These are phyloP conservation scores for Cytauxzoon felis DNA, from an alignment of 169 alveolate species.

Conservation along the genomic window DNA sequence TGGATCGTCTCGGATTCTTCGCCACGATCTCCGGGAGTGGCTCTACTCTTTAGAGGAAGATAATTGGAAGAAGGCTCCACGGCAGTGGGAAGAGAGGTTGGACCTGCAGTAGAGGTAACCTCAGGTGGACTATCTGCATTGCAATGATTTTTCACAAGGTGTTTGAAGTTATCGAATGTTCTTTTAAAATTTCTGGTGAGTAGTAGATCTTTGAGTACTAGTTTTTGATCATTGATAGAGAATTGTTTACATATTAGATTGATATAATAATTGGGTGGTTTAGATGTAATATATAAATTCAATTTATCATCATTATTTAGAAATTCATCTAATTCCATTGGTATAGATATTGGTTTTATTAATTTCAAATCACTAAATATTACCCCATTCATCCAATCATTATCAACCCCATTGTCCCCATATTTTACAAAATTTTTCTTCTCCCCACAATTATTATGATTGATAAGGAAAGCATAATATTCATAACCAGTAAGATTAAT, in stretches of 20 bases:
- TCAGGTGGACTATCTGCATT: constrained; percentile 19
- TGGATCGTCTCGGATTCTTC: too few relatives aligned
- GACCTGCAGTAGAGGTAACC: too few relatives aligned
- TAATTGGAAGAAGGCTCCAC: too few relatives aligned
- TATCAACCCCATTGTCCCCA: too few relatives aligned
- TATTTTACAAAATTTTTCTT: too few relatives aligned
- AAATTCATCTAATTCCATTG: constrained; percentile 35
- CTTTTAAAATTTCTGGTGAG: constrained; percentile 27
- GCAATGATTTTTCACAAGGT: too few relatives aligned
- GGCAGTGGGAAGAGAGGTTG: too few relatives aligned
- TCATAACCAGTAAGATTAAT: constrained; percentile 50
- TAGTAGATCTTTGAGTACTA: constrained; percentile 40
- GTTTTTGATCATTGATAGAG: constrained; percentile 3
- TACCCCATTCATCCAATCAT: neutral
- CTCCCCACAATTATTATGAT: too few relatives aligned
- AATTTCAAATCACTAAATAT: constrained; percentile 30
- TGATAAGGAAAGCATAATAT: constrained; percentile 38
- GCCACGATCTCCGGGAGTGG: neutral
- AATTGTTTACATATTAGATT: constrained; percentile 9
- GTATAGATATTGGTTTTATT: constrained; percentile 17
- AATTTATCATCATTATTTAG: constrained; percentile 31
- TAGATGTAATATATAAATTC: constrained; percentile 21
- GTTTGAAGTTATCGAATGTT: constrained; percentile 34
- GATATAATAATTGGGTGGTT: constrained; percentile 28
- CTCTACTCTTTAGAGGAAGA: constrained; percentile 3